phyloP scores from a whole-genome alignment of 2,329 filamentous ascomycete species.

The Periconia macrospinosa region DNA sequence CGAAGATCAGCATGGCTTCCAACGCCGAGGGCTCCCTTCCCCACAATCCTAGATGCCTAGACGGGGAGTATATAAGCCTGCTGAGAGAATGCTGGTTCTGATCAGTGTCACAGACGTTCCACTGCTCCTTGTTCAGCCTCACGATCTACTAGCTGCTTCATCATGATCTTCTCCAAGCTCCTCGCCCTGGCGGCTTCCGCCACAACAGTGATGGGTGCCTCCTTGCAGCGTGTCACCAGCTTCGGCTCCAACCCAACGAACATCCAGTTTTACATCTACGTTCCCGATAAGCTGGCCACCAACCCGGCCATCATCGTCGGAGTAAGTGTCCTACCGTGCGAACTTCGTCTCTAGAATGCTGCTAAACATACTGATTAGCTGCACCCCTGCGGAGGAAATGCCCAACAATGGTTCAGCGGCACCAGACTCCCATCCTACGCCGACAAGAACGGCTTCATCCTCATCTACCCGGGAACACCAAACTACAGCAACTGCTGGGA shows the following conservation, averaged over 20 bases:
- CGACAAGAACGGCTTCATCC: constrained; percentile 59
- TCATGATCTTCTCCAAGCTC: not conserved
- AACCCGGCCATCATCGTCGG: constrained; percentile 59
- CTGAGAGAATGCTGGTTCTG: not conserved
- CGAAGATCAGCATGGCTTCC: not conserved
- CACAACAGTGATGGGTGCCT: not conserved
- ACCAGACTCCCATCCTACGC: constrained; percentile 45
- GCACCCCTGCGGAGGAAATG: constrained; percentile 39
- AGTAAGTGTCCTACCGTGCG: constrained; percentile 6
- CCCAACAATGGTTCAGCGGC: constrained; percentile 30
- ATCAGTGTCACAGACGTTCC: not conserved
- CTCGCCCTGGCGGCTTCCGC: not conserved
- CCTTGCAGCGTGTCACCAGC: constrained; percentile 39
- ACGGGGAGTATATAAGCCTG: not conserved
- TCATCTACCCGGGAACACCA: constrained; percentile 59
- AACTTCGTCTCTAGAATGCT: not conserved
- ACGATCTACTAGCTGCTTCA: not conserved
- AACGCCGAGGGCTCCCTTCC: not conserved
- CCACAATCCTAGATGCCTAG: not conserved
- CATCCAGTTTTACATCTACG: constrained; percentile 57
- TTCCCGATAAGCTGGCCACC: constrained; percentile 46
- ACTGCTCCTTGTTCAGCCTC: not conserved
- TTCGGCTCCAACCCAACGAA: constrained; percentile 50
- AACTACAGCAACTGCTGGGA: constrained; percentile 61
- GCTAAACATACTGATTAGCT: constrained; percentile 16